A percentile compares a stretch with the other conserved stretches of the same genome.
These are phyloP conservation scores for Curvularia verruculosa DNA, from an alignment of 2,329 filamentous ascomycete species.

Conservation along the genomic window DNA sequence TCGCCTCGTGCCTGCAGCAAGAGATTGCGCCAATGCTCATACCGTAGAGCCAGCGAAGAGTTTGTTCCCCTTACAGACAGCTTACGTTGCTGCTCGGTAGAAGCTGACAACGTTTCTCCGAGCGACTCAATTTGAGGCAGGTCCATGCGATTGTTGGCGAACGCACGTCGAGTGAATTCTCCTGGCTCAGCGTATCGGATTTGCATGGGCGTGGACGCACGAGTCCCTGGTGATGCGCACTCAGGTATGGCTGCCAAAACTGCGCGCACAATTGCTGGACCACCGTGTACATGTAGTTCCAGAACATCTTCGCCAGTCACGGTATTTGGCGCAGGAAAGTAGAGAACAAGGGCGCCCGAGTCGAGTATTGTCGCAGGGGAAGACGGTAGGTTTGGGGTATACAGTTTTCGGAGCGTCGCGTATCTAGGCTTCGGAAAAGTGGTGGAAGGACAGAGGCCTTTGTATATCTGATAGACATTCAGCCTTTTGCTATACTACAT, in stretches of 20 bases:
- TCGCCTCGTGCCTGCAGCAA: slow-evolving; percentile 85
- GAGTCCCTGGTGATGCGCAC: slow-evolving; percentile 39
- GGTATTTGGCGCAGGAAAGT: slow-evolving; percentile 80
- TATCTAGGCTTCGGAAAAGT: slow-evolving; percentile 63
- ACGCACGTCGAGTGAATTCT: slow-evolving; percentile 92
- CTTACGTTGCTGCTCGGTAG: slow-evolving; percentile 92
- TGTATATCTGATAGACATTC: slow-evolving; percentile 63
- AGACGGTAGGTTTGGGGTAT: slow-evolving; percentile 58
- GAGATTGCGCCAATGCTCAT: slow-evolving; percentile 80
- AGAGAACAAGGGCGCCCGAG: slow-evolving; percentile 77
- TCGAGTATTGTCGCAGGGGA: slow-evolving; percentile 65
- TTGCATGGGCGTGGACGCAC: slow-evolving; percentile 18
- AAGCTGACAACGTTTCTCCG: slow-evolving; percentile 64
- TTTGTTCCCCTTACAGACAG: slow-evolving; percentile 81
- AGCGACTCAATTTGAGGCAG: slow-evolving; percentile 79
- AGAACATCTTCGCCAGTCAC: slow-evolving; percentile 92
- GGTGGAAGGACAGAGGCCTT: slow-evolving; percentile 63
- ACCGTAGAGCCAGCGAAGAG: slow-evolving; percentile 71
- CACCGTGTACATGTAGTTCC: slow-evolving; percentile 94
- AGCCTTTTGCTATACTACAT: neutral
- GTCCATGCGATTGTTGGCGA: slow-evolving; percentile 83
- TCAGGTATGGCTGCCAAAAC: slow-evolving; percentile 77
- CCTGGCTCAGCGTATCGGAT: slow-evolving; percentile 92
- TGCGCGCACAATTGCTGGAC: slow-evolving; percentile 84
- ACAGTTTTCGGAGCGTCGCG: slow-evolving; percentile 77